These are phyloP conservation scores for Helichrysum umbraculigerum DNA, from an alignment of 129 eudicot genomes.

Conservation along the genomic window DNA sequence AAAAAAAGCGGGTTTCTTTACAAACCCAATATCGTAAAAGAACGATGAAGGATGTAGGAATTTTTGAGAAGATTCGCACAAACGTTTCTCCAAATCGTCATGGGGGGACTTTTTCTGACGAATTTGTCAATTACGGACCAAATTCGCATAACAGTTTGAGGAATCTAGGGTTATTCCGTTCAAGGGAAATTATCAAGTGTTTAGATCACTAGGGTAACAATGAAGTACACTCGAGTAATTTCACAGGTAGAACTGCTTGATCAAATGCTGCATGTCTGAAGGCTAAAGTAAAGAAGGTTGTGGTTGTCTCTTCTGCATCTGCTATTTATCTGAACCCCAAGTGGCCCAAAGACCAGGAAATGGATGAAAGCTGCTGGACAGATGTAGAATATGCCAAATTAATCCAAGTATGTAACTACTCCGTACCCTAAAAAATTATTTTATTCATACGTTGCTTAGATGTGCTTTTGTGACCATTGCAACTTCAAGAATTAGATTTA, in stretches of 20 bases:
- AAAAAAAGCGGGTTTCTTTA: too few species aligned
- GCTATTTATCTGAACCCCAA: slow-evolving; percentile 31
- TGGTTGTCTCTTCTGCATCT: slow-evolving; percentile 45
- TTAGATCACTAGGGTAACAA: too few species aligned
- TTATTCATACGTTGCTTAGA: not conserved
- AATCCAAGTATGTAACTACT: slow-evolving; percentile 13
- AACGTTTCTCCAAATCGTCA: too few species aligned
- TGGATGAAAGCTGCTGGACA: slow-evolving; percentile 51
- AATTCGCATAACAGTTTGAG: too few species aligned
- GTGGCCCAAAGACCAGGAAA: slow-evolving; percentile 39
- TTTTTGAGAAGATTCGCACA: too few species aligned
- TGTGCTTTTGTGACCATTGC: not conserved
- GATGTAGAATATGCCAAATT: slow-evolving; percentile 36
- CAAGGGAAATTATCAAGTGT: too few species aligned
- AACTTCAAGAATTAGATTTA: not conserved
- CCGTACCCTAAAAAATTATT: not conserved
- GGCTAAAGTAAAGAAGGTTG: slow-evolving; percentile 39
- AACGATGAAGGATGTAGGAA: too few species aligned
- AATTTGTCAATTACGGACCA: too few species aligned
- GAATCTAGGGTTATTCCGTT: too few species aligned
- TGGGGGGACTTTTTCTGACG: too few species aligned
- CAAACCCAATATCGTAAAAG: too few species aligned
- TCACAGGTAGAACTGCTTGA: slow-evolving; percentile 38
- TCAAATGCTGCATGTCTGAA: slow-evolving; percentile 48
- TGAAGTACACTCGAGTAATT: not conserved